Percentiles rank a stretch among this genome's conserved stretches.
phyloP scores from a whole-genome alignment of 2,329 filamentous ascomycete species.

The Ceratocystis lukuohia region DNA sequence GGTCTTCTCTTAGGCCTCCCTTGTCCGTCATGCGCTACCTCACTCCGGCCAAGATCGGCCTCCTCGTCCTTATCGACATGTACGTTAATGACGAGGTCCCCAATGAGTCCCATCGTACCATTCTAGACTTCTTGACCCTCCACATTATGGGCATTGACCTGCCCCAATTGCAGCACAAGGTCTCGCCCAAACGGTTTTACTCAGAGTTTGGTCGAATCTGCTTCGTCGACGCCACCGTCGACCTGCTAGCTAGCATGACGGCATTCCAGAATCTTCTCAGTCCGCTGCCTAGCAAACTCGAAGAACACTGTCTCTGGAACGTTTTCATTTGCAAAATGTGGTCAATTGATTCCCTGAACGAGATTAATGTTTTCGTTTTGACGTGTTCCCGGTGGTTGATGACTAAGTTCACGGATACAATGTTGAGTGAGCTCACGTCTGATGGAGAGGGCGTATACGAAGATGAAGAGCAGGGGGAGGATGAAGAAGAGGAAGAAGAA shows the following conservation, averaged over 20 bases:
- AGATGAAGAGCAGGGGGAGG: constrained; percentile 28
- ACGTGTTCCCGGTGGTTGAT: constrained; percentile 20
- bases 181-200: constrained; percentile 9
- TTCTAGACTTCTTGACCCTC: constrained; percentile 67
- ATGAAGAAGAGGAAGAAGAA: constrained; percentile 25
- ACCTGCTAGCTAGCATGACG: constrained; percentile 41
- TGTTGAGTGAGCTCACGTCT: neutral
- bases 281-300: constrained; percentile 40
- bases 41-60: constrained; percentile 75
- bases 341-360: constrained; percentile 69
- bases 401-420: neutral
- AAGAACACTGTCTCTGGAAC: constrained; percentile 78
- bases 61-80: constrained; percentile 67
- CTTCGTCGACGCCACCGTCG: constrained; percentile 37
- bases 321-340: constrained; percentile 69
- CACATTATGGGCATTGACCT: constrained; percentile 43
- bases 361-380: constrained; percentile 64
- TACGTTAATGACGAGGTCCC: constrained; percentile 63
- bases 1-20: neutral
- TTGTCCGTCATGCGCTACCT: constrained; percentile 61
- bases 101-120: constrained; percentile 54
- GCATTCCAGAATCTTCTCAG: constrained; percentile 47
- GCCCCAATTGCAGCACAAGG: constrained; percentile 23
- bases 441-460: neutral
- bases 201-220: constrained; percentile 28